Conservation (phyloP, 2,329 filamentous ascomycete species). For the Phyllosticta citriasiana region DNA sequence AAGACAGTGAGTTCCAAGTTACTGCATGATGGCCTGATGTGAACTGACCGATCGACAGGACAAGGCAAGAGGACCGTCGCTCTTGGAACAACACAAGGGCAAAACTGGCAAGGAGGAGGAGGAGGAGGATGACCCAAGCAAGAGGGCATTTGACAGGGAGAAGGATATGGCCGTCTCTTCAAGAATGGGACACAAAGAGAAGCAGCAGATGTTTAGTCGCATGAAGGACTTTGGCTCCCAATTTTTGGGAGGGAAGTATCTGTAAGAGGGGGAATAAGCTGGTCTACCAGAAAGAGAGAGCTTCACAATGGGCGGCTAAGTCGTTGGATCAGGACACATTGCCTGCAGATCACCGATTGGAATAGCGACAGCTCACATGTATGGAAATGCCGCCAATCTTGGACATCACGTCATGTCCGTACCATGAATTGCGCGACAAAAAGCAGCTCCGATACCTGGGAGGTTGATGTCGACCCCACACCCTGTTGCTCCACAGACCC, state of each 20-base stretch:
- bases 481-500: no score
- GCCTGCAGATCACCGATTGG: no score
- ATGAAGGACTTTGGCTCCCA: slow-evolving; percentile 72
- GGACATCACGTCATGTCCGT: no score
- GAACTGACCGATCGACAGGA: slow-evolving; percentile 32
- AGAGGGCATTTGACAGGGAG: slow-evolving; percentile 77
- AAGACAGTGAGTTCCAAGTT: slow-evolving; percentile 31
- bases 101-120: slow-evolving; percentile 50
- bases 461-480: no score
- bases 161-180: slow-evolving; percentile 82
- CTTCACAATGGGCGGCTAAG: no score
- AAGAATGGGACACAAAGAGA: slow-evolving; percentile 61
- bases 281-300: background rate
- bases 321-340: no score
- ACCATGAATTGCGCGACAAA: no score
- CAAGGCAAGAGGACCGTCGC: slow-evolving; percentile 31
- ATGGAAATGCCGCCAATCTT: no score
- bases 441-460: no score
- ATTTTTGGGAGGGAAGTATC: slow-evolving; percentile 63
- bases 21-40: background rate
- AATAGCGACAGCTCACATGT: no score
- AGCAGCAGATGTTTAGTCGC: slow-evolving; percentile 67
- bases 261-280: slow-evolving; percentile 26
- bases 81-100: slow-evolving; percentile 38
- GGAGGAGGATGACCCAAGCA: slow-evolving; percentile 79